These are phyloP conservation scores for Nasturtium officinale DNA, from an alignment of 345 rosid species.

Conservation along the genomic window DNA sequence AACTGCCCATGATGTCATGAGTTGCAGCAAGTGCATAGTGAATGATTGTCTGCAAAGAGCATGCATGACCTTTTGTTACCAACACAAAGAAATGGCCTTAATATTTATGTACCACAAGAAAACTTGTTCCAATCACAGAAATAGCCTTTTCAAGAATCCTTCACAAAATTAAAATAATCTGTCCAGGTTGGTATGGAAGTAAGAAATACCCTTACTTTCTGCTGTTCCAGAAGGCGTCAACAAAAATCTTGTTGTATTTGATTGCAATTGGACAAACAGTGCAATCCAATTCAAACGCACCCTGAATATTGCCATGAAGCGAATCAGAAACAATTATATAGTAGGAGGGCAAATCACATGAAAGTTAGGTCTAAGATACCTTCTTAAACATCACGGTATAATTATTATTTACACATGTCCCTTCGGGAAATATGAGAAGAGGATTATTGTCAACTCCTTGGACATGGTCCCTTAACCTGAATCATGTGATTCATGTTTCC, in stretches of 20 bases:
- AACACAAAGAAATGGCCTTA: constrained; percentile 14
- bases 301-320: constrained; percentile 55
- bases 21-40: constrained; percentile 94
- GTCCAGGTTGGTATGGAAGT: neutral
- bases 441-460: constrained; percentile 91
- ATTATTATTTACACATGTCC: constrained; percentile 95
- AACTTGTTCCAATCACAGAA: neutral
- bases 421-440: constrained; percentile 98
- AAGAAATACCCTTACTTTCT: constrained; percentile 64
- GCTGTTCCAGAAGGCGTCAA: constrained; percentile 99
- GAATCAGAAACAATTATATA: neutral
- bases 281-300: constrained; percentile 95
- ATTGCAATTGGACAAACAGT: constrained; percentile 96
- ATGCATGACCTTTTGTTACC: constrained; percentile 20
- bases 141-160: constrained; percentile 2
- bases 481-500: constrained; percentile 32
- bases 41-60: constrained; percentile 81
- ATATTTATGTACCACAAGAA: neutral
- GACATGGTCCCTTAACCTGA: constrained; percentile 91
- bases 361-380: constrained; percentile 47
- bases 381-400: constrained; percentile 99
- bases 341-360: constrained; percentile 5
- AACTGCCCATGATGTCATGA: constrained; percentile 99
- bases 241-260: constrained; percentile 96
- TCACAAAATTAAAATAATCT: neutral